These are phyloP conservation scores for Peronospora tabacina DNA, from an alignment of 352 stramenopile genomes.

Conservation along the genomic window DNA sequence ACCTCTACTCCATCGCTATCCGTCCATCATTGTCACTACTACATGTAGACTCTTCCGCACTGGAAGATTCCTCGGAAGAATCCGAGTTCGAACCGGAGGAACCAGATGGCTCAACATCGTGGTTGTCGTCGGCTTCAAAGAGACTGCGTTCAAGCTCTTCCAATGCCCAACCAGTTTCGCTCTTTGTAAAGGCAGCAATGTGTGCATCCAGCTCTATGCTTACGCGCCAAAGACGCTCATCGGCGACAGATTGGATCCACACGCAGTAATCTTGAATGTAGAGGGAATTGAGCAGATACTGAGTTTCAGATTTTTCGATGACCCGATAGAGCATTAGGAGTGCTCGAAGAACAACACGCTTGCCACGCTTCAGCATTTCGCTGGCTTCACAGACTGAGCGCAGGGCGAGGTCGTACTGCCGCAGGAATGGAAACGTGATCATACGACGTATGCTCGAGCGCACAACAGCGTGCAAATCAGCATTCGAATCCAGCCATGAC, in stretches of 20 bases:
- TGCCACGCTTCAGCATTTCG: slow-evolving; percentile 81
- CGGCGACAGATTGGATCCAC: slow-evolving; percentile 67
- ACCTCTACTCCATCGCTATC: slow-evolving; percentile 5
- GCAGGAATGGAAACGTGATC: slow-evolving; percentile 93
- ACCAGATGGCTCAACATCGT: slow-evolving; percentile 18
- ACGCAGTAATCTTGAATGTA: slow-evolving; percentile 92
- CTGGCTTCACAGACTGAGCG: slow-evolving; percentile 78
- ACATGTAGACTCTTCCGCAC: slow-evolving; percentile 23
- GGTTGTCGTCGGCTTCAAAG: slow-evolving; percentile 26
- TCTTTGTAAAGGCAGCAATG: slow-evolving; percentile 47
- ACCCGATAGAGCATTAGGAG: slow-evolving; percentile 89
- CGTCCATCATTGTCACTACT: slow-evolving; percentile 6
- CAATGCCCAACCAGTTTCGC: slow-evolving; percentile 65
- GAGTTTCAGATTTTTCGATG: slow-evolving; percentile 91
- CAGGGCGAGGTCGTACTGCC: slow-evolving; percentile 84
- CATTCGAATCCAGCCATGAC: slow-evolving; percentile 88
- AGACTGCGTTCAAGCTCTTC: slow-evolving; percentile 66
- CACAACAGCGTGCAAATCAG: slow-evolving; percentile 56
- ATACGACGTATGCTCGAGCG: slow-evolving; percentile 79
- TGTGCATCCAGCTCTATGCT: slow-evolving; percentile 29
- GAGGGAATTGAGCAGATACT: slow-evolving; percentile 95
- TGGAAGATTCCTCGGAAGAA: slow-evolving; percentile 23
- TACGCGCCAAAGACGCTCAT: slow-evolving; percentile 37
- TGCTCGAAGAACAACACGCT: slow-evolving; percentile 82
- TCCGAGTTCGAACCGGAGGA: slow-evolving; percentile 24